These are phyloP conservation scores for Ganoderma leucocontextum DNA, from an alignment of 1,284 basidiomycete species.

Conservation along the genomic window DNA sequence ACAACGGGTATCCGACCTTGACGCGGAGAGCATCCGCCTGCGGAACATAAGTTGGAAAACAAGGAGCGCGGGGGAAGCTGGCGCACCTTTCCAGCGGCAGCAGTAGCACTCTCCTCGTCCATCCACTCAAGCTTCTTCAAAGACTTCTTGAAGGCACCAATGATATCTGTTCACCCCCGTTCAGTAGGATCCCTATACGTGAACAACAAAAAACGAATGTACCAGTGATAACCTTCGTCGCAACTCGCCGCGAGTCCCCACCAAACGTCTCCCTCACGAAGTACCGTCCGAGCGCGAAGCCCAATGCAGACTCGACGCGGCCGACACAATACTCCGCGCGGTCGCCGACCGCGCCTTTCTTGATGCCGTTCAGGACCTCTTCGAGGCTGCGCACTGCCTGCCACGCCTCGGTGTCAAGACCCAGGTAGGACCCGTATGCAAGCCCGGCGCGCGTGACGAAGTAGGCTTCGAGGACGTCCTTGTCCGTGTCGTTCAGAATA, in stretches of 20 bases:
- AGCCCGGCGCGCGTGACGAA: constrained; percentile 79
- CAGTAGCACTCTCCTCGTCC: constrained; percentile 84
- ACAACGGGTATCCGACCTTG: constrained; percentile 91
- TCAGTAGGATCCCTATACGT: not conserved
- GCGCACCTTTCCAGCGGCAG: constrained; percentile 84
- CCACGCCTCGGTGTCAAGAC: constrained; percentile 79
- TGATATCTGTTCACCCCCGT: constrained; percentile 63
- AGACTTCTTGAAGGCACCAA: constrained; percentile 85
- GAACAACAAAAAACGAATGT: constrained; percentile 25
- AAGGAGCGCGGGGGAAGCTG: not conserved
- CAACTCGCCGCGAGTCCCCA: constrained; percentile 82
- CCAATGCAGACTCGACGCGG: constrained; percentile 69
- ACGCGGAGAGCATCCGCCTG: constrained; percentile 77
- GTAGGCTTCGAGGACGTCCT: constrained; percentile 87
- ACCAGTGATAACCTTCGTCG: constrained; percentile 86
- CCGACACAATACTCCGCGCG: constrained; percentile 80
- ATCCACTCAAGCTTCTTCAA: constrained; percentile 89
- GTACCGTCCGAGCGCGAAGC: constrained; percentile 80
- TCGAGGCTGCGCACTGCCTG: constrained; percentile 73
- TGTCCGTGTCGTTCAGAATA: constrained; percentile 75
- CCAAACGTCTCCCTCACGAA: constrained; percentile 92
- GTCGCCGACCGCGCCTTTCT: constrained; percentile 87
- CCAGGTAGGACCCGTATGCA: constrained; percentile 72
- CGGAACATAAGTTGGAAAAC: constrained; percentile 39
- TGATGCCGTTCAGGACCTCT: constrained; percentile 84